Percentiles rank a stretch among this genome's conserved stretches.
Evolutionary conservation across 1,284 basidiomycete genomes (phyloP).

Genomic region (Athelia psychrophila): DNA sequence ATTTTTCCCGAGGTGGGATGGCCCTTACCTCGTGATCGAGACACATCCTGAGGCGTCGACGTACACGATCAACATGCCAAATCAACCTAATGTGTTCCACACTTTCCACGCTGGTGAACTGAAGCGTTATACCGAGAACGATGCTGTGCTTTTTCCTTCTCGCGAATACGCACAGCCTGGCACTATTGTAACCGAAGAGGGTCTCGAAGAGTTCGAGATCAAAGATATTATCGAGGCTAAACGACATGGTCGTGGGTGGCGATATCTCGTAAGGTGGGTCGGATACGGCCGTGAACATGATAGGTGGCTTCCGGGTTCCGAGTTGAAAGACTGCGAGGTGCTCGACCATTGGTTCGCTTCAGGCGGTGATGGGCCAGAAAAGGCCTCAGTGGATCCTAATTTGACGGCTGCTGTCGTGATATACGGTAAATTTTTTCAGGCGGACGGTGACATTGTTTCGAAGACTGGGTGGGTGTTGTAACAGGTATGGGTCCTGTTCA

Average conservation of each 20-base stretch:
- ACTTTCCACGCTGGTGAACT: not conserved
- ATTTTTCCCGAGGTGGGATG: not conserved
- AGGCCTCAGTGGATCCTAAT: no score
- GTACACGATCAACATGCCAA: not conserved
- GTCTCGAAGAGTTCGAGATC: not conserved
- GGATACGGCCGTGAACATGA: constrained; percentile 3
- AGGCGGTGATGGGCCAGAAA: no score
- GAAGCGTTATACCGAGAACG: not conserved
- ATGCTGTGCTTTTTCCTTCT: not conserved
- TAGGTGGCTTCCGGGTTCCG: not conserved
- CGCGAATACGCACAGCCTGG: not conserved
- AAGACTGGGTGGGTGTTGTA: no score
- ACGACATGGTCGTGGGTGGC: constrained; percentile 1
- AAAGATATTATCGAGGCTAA: not conserved
- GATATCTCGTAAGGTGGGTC: constrained; percentile 4
- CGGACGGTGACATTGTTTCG: no score
- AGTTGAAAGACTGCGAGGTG: not conserved
- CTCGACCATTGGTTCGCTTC: not conserved
- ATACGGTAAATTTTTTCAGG: no score
- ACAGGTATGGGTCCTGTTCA: no score
- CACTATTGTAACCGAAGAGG: not conserved
- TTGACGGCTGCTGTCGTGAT: no score
- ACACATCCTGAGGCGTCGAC: not conserved
- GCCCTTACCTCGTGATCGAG: not conserved
- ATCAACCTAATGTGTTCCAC: not conserved